phyloP scores from a whole-genome alignment of 1,139 yeast species.

The Magnusiomyces suaveolens region DNA sequence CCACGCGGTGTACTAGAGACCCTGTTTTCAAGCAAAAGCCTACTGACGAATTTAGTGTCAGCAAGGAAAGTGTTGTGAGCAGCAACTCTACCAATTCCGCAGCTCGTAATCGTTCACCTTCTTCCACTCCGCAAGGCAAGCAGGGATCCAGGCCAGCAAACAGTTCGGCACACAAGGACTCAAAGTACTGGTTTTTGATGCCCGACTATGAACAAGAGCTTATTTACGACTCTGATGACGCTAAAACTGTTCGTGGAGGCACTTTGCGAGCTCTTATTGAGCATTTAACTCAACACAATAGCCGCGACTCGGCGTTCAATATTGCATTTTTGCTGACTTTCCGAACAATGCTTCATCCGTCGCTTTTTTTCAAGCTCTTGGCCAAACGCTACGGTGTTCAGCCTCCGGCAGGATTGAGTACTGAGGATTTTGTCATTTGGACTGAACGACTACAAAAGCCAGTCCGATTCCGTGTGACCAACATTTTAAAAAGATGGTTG shows the following conservation, averaged over 20 bases:
- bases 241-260: slow-evolving; percentile 63
- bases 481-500: slow-evolving; percentile 60
- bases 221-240: slow-evolving; percentile 60
- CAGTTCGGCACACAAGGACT: slow-evolving; percentile 19
- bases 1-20: background rate
- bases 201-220: slow-evolving; percentile 69
- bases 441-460: slow-evolving; percentile 56
- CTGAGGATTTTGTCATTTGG: slow-evolving; percentile 79
- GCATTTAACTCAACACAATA: slow-evolving; percentile 71
- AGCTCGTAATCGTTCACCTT: too few species aligned
- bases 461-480: slow-evolving; percentile 58
- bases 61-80: too few species aligned
- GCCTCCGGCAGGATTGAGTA: slow-evolving; percentile 83
- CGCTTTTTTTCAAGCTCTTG: slow-evolving; percentile 52
- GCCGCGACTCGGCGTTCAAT: slow-evolving; percentile 58
- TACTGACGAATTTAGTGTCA: background rate
- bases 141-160: background rate
- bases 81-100: too few species aligned
- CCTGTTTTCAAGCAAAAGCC: too few species aligned
- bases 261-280: slow-evolving; percentile 72
- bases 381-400: slow-evolving; percentile 58
- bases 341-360: slow-evolving; percentile 63
- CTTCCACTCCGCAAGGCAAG: background rate
- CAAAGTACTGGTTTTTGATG: slow-evolving; percentile 66
- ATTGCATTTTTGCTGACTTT: slow-evolving; percentile 66